Conservation (phyloP, 169 alveolate genomes). For the Babesia gibsoni region DNA sequence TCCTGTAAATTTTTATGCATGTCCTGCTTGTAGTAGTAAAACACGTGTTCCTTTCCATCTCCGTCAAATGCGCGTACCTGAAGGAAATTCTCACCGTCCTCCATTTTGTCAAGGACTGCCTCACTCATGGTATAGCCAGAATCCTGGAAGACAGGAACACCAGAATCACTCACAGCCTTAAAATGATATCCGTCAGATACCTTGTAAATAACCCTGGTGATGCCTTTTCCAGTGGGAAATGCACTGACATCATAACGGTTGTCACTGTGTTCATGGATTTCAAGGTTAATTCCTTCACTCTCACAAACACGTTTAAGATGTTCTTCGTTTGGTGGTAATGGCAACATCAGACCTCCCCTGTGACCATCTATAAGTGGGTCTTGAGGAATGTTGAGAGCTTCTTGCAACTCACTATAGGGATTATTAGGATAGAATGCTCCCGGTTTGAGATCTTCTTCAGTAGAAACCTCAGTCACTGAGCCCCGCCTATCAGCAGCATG, state of each 20-base stretch:
- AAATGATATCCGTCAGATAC: slow-evolving; percentile 18
- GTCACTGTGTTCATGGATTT: not conserved
- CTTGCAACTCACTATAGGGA: not conserved
- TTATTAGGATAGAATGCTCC: not conserved
- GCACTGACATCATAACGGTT: slow-evolving; percentile 9
- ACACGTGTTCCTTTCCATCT: slow-evolving; percentile 21
- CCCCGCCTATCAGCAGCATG: no score
- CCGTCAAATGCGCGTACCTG: slow-evolving; percentile 14
- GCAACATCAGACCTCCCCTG: slow-evolving; percentile 2
- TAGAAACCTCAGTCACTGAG: no score
- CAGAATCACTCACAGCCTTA: not conserved
- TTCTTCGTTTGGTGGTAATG: not conserved
- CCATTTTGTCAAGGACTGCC: not conserved
- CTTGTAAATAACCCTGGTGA: not conserved
- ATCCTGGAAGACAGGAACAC: not conserved
- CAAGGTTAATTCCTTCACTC: not conserved
- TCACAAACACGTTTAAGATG: not conserved
- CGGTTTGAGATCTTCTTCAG: not conserved
- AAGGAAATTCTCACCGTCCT: slow-evolving; percentile 21
- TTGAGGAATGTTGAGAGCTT: not conserved
- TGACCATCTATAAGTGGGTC: not conserved
- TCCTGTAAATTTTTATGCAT: slow-evolving; percentile 12
- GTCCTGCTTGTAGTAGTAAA: slow-evolving; percentile 22
- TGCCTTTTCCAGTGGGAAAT: not conserved
- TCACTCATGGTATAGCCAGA: slow-evolving; percentile 10